Base-by-base conservation (phyloP, 2,329 filamentous ascomycete species). In the Ramichloridium luteum region DNA sequence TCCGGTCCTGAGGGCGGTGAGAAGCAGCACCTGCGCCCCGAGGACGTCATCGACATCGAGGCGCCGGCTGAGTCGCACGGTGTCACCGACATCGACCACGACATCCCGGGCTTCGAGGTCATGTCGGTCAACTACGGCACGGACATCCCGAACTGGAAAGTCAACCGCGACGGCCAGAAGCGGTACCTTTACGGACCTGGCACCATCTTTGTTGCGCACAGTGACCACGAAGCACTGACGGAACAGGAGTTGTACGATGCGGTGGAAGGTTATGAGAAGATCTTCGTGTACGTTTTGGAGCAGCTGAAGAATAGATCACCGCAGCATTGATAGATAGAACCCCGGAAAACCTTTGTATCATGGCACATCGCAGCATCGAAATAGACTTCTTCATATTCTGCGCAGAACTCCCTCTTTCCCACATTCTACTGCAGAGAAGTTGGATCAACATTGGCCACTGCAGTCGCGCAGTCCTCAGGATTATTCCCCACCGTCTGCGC, bases 101-200 rank as follows among this genome's bases (percentile, higher is more conserved):
- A 92, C 48, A 77, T 94, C 4, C 70, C 81, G n/a, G 86, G 80
- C 0, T 94, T 96, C 40, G 75, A 90, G n/a, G 77, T 71, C 0
- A 74, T 80, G 30, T 77, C 80, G 0, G 82, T 86, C 27, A 94
- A 93, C 54, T 96, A 96, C 50, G 88, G 86, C 8, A 96, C 90
- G 1, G 88, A 96, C 56, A 77, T 94, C 13, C 81, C 85, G 2
- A 77, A 84, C 46, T 57, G 93, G 27, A 58, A 72, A 17, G 74
- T 82, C 8, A 65, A 76, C 12, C 41, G 48, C 2, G 34, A 50
- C 6, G 48, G 41, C 32, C 74, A 83, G 42, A 75, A 69, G 56
- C 60, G 65, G 35, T 77, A 74, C 54, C 50, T 76, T n/a, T 76
- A 74, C 45, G 71, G 71, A 0, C 71, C 70, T 1, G 70, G 70